Percentiles rank a stretch among this genome's conserved stretches.
phyloP scores from a whole-genome alignment of 495 filamentous ascomycete species.

The Lasiosphaeris hirsuta region DNA sequence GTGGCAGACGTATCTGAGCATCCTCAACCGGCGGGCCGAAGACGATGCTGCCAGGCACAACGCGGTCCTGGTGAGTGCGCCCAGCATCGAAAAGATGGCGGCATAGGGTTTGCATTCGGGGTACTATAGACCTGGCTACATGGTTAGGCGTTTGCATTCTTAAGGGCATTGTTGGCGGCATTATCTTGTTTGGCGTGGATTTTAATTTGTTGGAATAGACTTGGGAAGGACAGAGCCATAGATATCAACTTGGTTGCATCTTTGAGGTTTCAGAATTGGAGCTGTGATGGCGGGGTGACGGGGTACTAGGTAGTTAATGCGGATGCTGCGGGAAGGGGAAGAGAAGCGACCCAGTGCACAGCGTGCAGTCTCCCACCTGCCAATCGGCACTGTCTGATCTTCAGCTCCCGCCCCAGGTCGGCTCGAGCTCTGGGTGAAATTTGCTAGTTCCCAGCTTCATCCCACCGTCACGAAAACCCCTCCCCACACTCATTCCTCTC shows the following conservation, averaged over 20 bases:
- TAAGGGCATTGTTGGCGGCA: too few relatives aligned
- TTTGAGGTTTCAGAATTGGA: too few relatives aligned
- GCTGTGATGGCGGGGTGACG: too few relatives aligned
- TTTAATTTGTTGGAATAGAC: too few relatives aligned
- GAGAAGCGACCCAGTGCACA: too few relatives aligned
- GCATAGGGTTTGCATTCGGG: conserved; percentile 11
- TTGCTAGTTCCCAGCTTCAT: conserved; percentile 4
- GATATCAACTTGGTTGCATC: too few relatives aligned
- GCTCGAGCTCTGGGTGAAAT: conserved; percentile 7
- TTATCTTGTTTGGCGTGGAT: too few relatives aligned
- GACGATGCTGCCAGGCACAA: conserved; percentile 2
- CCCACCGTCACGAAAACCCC: conserved; percentile 1
- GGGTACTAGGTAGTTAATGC: too few relatives aligned
- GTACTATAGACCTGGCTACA: conserved; percentile 8
- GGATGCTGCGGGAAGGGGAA: too few relatives aligned
- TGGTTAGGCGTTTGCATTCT: neutral
- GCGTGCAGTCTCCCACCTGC: too few relatives aligned
- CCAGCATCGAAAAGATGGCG: neutral
- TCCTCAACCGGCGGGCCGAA: conserved; percentile 73
- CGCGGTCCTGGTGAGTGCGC: neutral
- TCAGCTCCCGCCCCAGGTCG: neutral
- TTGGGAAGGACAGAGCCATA: too few relatives aligned
- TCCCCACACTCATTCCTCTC: conserved; percentile 1
- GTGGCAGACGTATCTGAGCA: conserved; percentile 89
- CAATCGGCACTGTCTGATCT: neutral